Evolutionary conservation across 148 eudicot genomes (phyloP).

Genomic region (Chenopodium formosanum): DNA sequence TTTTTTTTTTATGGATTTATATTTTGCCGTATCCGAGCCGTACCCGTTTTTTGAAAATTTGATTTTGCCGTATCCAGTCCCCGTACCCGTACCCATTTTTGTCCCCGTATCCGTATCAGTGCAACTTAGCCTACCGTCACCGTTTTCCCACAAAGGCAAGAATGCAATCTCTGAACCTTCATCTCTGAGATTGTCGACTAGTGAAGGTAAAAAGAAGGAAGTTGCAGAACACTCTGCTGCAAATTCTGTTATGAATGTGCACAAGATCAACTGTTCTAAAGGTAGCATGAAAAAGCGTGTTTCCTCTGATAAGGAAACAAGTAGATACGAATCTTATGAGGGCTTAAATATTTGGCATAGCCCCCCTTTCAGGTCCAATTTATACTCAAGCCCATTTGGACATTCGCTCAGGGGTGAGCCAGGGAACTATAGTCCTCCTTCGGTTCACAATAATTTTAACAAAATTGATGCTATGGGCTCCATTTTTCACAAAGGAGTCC

Average conservation of each 20-base stretch:
- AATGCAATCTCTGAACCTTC: constrained; percentile 1
- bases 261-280: not conserved
- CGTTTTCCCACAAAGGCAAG: constrained; percentile 3
- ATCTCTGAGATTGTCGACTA: constrained; percentile 3
- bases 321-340: not conserved
- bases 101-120: too few relatives aligned
- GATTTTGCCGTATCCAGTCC: too few relatives aligned
- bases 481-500: constrained; percentile 70
- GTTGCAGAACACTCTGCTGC: not conserved
- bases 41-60: too few relatives aligned
- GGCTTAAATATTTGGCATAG: too few relatives aligned
- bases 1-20: too few relatives aligned
- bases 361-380: too few relatives aligned
- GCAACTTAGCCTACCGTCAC: not conserved
- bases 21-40: too few relatives aligned
- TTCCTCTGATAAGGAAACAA: constrained; percentile 7
- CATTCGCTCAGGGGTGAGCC: not conserved
- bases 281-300: not conserved
- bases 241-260: not conserved
- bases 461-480: constrained; percentile 17
- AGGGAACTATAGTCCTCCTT: constrained; percentile 3
- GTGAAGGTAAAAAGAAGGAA: constrained; percentile 18
- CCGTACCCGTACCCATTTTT: too few relatives aligned
- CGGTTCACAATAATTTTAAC: constrained; percentile 15
- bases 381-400: too few relatives aligned